Conservation (phyloP, 2,329 filamentous ascomycete genomes). For the Lanzia echinophila region DNA sequence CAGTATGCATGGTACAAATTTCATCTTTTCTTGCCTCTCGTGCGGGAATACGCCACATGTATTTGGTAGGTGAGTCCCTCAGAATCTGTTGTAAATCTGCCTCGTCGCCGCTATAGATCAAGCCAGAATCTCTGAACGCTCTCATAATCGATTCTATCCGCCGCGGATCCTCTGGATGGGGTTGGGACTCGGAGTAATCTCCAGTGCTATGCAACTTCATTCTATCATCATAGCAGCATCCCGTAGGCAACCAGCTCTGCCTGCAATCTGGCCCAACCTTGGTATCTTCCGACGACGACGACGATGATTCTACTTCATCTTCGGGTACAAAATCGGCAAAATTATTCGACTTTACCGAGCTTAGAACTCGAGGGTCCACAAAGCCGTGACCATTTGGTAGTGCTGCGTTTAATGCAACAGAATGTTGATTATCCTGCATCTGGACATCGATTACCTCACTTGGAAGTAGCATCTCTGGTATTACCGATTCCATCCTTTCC, state of each 20-base stretch:
- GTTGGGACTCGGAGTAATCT: slow-evolving; percentile 63
- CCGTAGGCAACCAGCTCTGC: slow-evolving; percentile 49
- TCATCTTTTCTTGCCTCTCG: slow-evolving; percentile 73
- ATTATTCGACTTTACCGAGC: slow-evolving; percentile 12
- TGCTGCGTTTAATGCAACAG: neutral
- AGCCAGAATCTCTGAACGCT: slow-evolving; percentile 72
- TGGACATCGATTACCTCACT: slow-evolving; percentile 17
- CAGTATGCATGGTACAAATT: slow-evolving; percentile 70
- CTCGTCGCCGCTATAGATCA: slow-evolving; percentile 60
- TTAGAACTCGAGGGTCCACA: slow-evolving; percentile 21
- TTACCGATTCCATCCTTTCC: slow-evolving; percentile 8
- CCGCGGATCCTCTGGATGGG: slow-evolving; percentile 90
- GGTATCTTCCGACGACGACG: slow-evolving; percentile 13
- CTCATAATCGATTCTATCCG: slow-evolving; percentile 92
- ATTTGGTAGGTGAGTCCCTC: slow-evolving; percentile 48
- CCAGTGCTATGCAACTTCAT: slow-evolving; percentile 96
- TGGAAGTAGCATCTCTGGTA: slow-evolving; percentile 9
- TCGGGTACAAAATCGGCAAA: slow-evolving; percentile 10
- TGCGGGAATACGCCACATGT: slow-evolving; percentile 71
- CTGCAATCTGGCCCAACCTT: slow-evolving; percentile 6
- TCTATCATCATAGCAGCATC: slow-evolving; percentile 82
- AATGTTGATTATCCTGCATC: slow-evolving; percentile 14
- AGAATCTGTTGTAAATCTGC: slow-evolving; percentile 46
- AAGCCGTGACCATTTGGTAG: slow-evolving; percentile 18
- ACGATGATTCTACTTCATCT: slow-evolving; percentile 12